Percentiles rank a stretch among this genome's conserved stretches.
Evolutionary conservation across 2,329 filamentous ascomycete species (phyloP).

Genomic region (Nothophoma quercina): DNA sequence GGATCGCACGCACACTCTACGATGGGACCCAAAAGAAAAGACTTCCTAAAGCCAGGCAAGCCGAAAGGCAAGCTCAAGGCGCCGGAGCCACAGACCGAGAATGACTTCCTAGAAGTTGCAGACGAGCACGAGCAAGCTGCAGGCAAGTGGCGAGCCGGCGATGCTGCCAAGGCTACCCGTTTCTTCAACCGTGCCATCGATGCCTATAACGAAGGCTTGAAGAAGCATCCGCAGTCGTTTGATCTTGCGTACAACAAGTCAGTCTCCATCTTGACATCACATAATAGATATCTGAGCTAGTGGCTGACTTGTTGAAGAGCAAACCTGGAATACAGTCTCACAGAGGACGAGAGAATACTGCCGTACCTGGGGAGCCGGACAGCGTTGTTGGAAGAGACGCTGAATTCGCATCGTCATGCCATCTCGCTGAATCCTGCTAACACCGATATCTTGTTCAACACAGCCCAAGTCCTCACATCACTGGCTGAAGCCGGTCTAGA

Average conservation of each 20-base stretch:
- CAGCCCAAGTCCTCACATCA: conserved; percentile 71
- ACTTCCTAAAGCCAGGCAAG: conserved; percentile 40
- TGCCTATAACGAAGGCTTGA: conserved; percentile 69
- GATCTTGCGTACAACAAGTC: conserved; percentile 80
- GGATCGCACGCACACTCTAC: not conserved
- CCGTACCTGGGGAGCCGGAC: conserved; percentile 63
- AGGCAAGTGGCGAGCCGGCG: conserved; percentile 77
- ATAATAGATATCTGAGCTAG: not conserved
- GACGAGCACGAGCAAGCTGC: conserved; percentile 75
- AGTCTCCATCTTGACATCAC: conserved; percentile 31
- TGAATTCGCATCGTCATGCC: conserved; percentile 70
- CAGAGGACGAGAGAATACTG: conserved; percentile 70
- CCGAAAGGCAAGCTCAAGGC: conserved; percentile 40
- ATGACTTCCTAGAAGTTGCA: conserved; percentile 73
- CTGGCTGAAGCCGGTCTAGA: conserved; percentile 68
- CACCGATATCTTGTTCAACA: conserved; percentile 75
- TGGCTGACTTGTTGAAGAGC: conserved; percentile 56
- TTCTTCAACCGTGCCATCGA: conserved; percentile 71
- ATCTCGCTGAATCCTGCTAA: conserved; percentile 67
- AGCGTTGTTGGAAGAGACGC: conserved; percentile 65
- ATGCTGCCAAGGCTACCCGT: conserved; percentile 69
- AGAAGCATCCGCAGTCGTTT: conserved; percentile 67
- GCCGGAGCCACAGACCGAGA: conserved; percentile 66
- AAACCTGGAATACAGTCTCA: conserved; percentile 72
- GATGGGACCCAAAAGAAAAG: conserved; percentile 44